Base-by-base conservation (phyloP, 148 eudicot genomes). In the Vaccinium corymbosum region DNA sequence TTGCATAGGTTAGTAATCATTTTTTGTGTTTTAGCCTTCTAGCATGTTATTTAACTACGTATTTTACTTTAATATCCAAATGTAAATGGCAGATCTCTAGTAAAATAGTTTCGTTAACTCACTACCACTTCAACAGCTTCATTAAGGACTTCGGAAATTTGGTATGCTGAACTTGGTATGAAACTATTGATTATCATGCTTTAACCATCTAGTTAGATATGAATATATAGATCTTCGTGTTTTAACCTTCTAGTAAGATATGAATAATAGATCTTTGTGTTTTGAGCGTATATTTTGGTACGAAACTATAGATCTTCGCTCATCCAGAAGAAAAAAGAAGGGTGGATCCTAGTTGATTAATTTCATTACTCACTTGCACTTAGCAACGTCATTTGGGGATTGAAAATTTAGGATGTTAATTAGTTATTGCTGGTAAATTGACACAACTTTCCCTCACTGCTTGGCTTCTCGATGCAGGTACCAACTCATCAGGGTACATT, bases 401-500 rank as follows among this genome's bases (percentile, higher is more conserved):
- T 61, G 52, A 42, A 61, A 80, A 80, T 61, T 61, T 38, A 38
- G 72, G 66, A 53, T 78, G 25, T 32, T 59, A 38, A 35, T 46
- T 19, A 61, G 66, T 22, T 78, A 7, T 29, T 32, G 17, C 49
- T 79, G 35, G 49, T 3, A 16, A 78, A 53, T n/a, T 15, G 59
- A 35, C 32, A 6, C 70, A 57, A 57, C 9, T 38, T n/a, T n/a
- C 29, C 32, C 12, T 77, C 10, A 15, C 52, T 19, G 19, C 56
- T 32, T 51, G 12, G 25, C 76, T 80, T 70, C n/a, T 16, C 32
- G 49, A 20, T 72, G 79, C 90, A 93, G 93, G 81, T 93, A 81
- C 83, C 89, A 93, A 86, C 89, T 95, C 49, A 87, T 91, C 10
- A 87, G 97, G 87, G 89, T 92, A 61, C 87, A 83, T 38, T 49